Evolutionary conservation across 495 filamentous ascomycete species (phyloP).

Genomic region (Hypomontagnella monticulosa): DNA sequence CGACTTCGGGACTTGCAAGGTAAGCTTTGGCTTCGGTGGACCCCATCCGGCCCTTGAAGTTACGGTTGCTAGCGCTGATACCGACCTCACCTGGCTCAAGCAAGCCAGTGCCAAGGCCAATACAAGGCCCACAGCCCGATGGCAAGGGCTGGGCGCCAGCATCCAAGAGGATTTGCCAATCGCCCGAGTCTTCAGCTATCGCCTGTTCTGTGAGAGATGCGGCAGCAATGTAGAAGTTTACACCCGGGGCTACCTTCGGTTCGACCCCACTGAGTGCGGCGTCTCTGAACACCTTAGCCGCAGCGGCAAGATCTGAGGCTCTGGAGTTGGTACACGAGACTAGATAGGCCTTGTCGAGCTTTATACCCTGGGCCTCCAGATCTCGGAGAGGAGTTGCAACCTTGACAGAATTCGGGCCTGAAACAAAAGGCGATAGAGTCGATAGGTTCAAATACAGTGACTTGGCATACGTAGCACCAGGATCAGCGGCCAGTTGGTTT

Average conservation of each 20-base stretch:
- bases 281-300: conserved; percentile 87
- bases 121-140: conserved; percentile 88
- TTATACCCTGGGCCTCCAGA: conserved; percentile 76
- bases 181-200: conserved; percentile 79
- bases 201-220: conserved; percentile 84
- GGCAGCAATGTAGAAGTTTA: conserved; percentile 91
- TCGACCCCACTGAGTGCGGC: conserved; percentile 66
- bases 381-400: conserved; percentile 79
- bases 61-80: conserved; percentile 88
- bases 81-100: conserved; percentile 88
- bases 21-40: conserved; percentile 79
- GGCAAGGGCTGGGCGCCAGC: conserved; percentile 81
- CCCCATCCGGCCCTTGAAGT: conserved; percentile 91
- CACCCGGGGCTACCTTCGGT: conserved; percentile 79
- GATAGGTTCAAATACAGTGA: conserved; percentile 69
- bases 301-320: conserved; percentile 81
- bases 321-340: conserved; percentile 92
- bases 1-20: conserved; percentile 81
- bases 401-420: conserved; percentile 94
- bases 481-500: conserved; percentile 75
- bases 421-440: conserved; percentile 84
- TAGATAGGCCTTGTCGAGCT: conserved; percentile 86
- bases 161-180: conserved; percentile 86
- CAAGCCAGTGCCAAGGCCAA: conserved; percentile 86
- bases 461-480: conserved; percentile 84